Evolutionary conservation across 106 monocot genomes (phyloP).

Genomic region (Acanthochlamys bracteata): DNA sequence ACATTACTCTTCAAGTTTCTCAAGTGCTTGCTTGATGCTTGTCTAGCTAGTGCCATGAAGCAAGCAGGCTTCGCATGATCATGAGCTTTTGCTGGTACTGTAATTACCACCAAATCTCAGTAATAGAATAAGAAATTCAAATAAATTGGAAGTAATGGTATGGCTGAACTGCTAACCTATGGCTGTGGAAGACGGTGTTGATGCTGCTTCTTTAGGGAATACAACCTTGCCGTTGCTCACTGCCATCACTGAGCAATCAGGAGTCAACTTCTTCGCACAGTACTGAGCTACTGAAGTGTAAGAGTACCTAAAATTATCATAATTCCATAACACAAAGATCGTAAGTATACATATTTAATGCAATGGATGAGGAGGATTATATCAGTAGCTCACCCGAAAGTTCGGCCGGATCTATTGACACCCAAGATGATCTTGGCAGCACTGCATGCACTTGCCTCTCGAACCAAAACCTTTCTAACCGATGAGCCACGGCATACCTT

Average conservation of each 20-base stretch:
- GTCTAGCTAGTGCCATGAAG: not conserved
- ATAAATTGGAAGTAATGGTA: not conserved
- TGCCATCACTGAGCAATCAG: slow-evolving; percentile 50
- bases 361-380: not conserved
- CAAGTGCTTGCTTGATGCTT: not conserved
- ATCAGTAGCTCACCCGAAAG: not conserved
- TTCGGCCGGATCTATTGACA: slow-evolving; percentile 1
- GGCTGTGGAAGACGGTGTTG: slow-evolving; percentile 19
- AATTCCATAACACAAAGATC: not conserved
- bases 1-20: not conserved
- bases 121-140: not conserved
- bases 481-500: slow-evolving; percentile 10
- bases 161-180: slow-evolving; percentile 12
- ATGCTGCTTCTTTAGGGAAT: slow-evolving; percentile 32
- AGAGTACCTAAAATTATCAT: not conserved
- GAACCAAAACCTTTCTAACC: slow-evolving; percentile 4
- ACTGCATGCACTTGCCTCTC: not conserved
- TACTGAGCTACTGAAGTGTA: slow-evolving; percentile 46
- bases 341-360: not conserved
- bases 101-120: not conserved
- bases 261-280: slow-evolving; percentile 47
- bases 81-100: not conserved
- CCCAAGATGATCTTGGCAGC: slow-evolving; percentile 7
- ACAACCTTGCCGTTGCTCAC: slow-evolving; percentile 69
- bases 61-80: not conserved